Conservation (phyloP, 1,139 yeast genomes). For the Yamadazyma atlantica region DNA sequence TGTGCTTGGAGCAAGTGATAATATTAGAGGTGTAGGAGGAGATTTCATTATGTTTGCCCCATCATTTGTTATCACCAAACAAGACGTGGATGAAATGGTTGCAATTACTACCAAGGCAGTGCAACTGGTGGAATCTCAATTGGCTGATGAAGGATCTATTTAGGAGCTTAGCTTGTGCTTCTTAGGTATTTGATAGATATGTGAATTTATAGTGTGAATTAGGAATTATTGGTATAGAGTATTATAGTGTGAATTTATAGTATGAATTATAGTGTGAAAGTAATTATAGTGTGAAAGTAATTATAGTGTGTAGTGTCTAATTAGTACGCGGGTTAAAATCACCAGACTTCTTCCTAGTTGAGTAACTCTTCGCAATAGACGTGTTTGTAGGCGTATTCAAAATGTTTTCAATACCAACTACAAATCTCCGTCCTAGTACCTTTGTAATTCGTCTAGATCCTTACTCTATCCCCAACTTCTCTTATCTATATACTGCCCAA, state of each 20-base stretch:
- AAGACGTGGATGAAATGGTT: constrained; percentile 46
- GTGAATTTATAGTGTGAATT: too few relatives aligned
- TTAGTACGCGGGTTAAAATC: too few relatives aligned
- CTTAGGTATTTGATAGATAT: too few relatives aligned
- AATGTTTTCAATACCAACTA: not conserved
- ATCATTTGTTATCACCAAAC: constrained; percentile 44
- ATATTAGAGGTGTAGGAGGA: constrained; percentile 30
- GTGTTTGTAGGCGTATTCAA: not conserved
- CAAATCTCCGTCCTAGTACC: not conserved
- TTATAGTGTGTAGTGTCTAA: too few relatives aligned
- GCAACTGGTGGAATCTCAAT: constrained; percentile 11
- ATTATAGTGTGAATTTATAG: too few relatives aligned
- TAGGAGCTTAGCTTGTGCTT: too few relatives aligned
- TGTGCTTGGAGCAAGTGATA: constrained; percentile 45
- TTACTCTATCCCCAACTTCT: not conserved
- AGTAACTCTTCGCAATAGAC: not conserved
- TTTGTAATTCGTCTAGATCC: not conserved
- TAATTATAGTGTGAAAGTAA: too few relatives aligned
- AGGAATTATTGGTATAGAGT: too few relatives aligned
- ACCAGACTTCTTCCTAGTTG: too few relatives aligned
- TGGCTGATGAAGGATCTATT: constrained; percentile 8
- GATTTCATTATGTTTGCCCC: constrained; percentile 56
- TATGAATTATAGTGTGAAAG: too few relatives aligned
- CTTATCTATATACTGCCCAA: not conserved
- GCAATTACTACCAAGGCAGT: constrained; percentile 9